phyloP scores from a whole-genome alignment of 2,329 filamentous ascomycete species.

The Talaromyces sp. region DNA sequence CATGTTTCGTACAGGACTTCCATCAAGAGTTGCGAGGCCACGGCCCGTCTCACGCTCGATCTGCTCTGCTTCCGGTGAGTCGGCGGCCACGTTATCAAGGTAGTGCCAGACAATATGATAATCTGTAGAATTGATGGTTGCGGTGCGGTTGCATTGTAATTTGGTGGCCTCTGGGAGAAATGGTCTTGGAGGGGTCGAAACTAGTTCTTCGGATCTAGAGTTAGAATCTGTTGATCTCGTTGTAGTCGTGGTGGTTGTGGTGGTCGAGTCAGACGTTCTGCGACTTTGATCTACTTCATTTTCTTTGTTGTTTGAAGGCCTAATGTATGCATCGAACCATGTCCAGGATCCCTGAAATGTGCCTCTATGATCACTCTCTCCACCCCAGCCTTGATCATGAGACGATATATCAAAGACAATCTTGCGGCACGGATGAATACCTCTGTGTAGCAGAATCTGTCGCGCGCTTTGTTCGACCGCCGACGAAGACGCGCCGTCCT shows the following conservation, averaged over 20 bases:
- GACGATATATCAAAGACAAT: conserved; percentile 36
- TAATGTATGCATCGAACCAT: conserved; percentile 39
- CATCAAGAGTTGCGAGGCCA: conserved; percentile 35
- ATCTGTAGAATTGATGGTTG: conserved; percentile 22
- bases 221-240: background rate
- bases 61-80: conserved; percentile 33
- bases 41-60: conserved; percentile 32
- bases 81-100: conserved; percentile 28
- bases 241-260: background rate
- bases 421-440: conserved; percentile 38
- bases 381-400: conserved; percentile 37
- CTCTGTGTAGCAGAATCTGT: conserved; percentile 31
- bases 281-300: background rate
- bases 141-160: conserved; percentile 32
- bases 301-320: conserved; percentile 19
- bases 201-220: conserved; percentile 11
- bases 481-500: background rate
- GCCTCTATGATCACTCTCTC: conserved; percentile 17
- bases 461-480: background rate
- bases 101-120: conserved; percentile 36
- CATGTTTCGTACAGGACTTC: conserved; percentile 33
- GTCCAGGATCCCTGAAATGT: conserved; percentile 35
- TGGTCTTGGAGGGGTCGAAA: conserved; percentile 22
- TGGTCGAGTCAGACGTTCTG: background rate
- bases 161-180: conserved; percentile 29